Conservation (phyloP, 805 yeast genomes). For the Hanseniaspora osmophila region DNA sequence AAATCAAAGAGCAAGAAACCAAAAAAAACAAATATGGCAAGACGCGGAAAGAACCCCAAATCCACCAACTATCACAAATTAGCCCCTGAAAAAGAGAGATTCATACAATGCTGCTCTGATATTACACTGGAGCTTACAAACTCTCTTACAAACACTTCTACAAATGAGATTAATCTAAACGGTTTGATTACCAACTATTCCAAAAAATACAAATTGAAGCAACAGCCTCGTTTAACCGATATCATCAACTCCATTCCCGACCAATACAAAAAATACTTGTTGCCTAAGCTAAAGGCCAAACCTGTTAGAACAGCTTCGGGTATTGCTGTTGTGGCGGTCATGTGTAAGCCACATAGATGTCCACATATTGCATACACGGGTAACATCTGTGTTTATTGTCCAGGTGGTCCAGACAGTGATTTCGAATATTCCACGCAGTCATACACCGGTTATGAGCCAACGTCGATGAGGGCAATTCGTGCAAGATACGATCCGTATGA, state of each 20-base stretch:
- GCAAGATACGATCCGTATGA: slow-evolving; percentile 97
- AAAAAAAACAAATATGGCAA: slow-evolving; percentile 17
- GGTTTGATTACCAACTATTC: slow-evolving; percentile 77
- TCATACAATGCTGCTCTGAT: slow-evolving; percentile 84
- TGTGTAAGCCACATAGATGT: slow-evolving; percentile 98
- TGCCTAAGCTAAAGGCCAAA: slow-evolving; percentile 93
- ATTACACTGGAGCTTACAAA: slow-evolving; percentile 75
- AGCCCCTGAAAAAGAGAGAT: slow-evolving; percentile 87
- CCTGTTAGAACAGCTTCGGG: slow-evolving; percentile 98
- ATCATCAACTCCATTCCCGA: slow-evolving; percentile 92
- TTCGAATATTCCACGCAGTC: slow-evolving; percentile 97
- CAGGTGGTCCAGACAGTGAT: slow-evolving; percentile 98
- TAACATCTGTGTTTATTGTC: slow-evolving; percentile 95
- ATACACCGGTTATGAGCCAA: slow-evolving; percentile 96
- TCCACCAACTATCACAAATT: slow-evolving; percentile 42
- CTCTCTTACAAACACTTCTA: slow-evolving; percentile 46
- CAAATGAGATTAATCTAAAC: slow-evolving; percentile 71
- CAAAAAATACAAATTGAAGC: slow-evolving; percentile 78
- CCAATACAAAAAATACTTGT: slow-evolving; percentile 77
- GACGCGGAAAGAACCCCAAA: slow-evolving; percentile 25
- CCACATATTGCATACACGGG: slow-evolving; percentile 99
- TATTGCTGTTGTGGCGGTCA: slow-evolving; percentile 96
- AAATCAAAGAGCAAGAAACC: background rate
- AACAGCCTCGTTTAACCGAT: slow-evolving; percentile 90
- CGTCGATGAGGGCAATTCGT: slow-evolving; percentile 97